Evolutionary conservation across 2,329 filamentous ascomycete species (phyloP).

Genomic region (Mollisiaceae sp.): DNA sequence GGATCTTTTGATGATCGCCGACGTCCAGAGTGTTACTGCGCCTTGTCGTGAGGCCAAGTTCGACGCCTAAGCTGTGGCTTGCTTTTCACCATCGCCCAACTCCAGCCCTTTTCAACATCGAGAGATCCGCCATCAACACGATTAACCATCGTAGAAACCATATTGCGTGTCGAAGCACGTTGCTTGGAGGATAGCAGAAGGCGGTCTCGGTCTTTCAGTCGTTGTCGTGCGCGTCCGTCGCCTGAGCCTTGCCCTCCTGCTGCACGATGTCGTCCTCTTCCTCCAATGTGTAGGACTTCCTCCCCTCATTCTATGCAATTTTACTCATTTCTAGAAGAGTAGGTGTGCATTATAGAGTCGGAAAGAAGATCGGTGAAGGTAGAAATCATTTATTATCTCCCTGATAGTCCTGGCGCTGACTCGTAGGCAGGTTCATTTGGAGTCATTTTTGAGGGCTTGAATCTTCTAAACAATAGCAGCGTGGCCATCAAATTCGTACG

Average conservation of each 20-base stretch:
- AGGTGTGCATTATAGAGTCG: constrained; percentile 97
- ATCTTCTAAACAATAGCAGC: constrained; percentile 98
- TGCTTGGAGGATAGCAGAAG: background rate
- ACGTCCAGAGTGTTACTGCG: background rate
- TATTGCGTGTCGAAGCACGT: background rate
- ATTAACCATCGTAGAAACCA: background rate
- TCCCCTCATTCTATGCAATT: no score
- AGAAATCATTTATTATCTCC: background rate
- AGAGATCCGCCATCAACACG: background rate
- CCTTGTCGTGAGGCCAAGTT: background rate
- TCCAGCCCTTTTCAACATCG: background rate
- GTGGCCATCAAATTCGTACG: constrained; percentile 99
- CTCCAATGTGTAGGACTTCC: constrained; percentile 71
- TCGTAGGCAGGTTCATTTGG: constrained; percentile 81
- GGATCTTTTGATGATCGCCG: background rate
- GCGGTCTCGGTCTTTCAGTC: background rate
- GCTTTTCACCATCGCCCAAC: background rate
- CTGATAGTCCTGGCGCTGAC: background rate
- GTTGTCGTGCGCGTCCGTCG: background rate
- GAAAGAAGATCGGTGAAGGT: constrained; percentile 91
- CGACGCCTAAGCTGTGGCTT: constrained; percentile 1
- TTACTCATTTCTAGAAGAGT: constrained; percentile 52
- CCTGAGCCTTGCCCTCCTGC: background rate
- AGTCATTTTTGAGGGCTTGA: constrained; percentile 98
- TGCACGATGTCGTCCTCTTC: constrained; percentile 43